Evolutionary conservation across 257 asterid genomes (phyloP).

Genomic region (Nicotiana tabacum): DNA sequence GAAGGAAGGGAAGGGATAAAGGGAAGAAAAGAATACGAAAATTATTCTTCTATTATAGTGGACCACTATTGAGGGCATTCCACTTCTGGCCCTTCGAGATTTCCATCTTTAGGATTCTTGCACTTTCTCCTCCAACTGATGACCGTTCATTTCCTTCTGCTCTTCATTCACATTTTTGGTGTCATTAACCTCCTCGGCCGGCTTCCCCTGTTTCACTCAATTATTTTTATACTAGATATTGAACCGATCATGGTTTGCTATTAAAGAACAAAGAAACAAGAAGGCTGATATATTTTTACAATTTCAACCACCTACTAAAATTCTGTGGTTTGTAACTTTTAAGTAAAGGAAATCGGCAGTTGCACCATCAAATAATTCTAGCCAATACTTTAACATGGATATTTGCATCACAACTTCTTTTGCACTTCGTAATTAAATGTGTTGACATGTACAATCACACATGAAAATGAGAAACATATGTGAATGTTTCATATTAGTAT

Average conservation of each 20-base stretch:
- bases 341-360: not conserved
- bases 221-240: not conserved
- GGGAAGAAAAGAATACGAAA: too few species aligned
- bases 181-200: conserved; percentile 39
- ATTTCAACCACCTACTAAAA: not conserved
- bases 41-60: not conserved
- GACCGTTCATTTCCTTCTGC: conserved; percentile 37
- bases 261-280: not conserved
- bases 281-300: not conserved
- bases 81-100: not conserved
- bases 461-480: not conserved
- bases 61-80: not conserved
- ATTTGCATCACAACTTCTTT: not conserved
- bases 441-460: not conserved
- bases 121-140: conserved; percentile 34
- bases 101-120: conserved; percentile 12
- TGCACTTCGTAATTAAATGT: not conserved
- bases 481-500: not conserved
- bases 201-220: conserved; percentile 44
- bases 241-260: not conserved
- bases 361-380: not conserved
- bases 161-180: conserved; percentile 31
- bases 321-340: not conserved
- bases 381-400: not conserved
- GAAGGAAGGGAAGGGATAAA: not conserved